Base-by-base conservation (phyloP, 2,329 filamentous ascomycete genomes). In the Trichoderma guizhouense region DNA sequence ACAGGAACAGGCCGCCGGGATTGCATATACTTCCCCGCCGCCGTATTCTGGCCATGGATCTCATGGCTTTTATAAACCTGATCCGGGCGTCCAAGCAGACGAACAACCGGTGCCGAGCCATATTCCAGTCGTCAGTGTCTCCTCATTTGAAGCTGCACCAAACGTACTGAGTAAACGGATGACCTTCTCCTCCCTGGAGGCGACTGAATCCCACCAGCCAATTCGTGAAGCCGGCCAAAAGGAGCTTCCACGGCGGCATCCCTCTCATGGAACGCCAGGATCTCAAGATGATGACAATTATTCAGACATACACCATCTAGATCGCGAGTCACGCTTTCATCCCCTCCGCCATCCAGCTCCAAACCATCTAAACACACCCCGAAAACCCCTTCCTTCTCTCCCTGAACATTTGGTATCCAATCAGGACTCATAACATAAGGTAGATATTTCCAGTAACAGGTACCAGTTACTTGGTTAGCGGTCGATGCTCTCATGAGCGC, bases 341-440 rank as follows among this genome's bases (percentile, higher is more conserved):
- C 21, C 55, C 5, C 67, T 53, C 24, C 72, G 66, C 26, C 36
- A 68, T 12, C 36, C 63, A 24, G 64, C 53, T 61, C 26, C 39
- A 8, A 51, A 39, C 26, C 75, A 76, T 61, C 39, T 30, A 7
- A 74, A 71, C 11, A 77, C 75, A 28, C 74, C 78, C 14, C 80
- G 83, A 47, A 86, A 86, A 72, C 84, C 84, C 3, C 76, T 86
- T 2, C 84, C 76, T 8, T 76, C 75, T 34, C 74, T 77, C 8
- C 75, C 75, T 7, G 75, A 77, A 65, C 73, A 77, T 39, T 70
- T 73, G 57, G 66, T 51, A 30, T 51, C 67, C 11, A 18, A 15
- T 28, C 67, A 69, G 39, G 57, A 69, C 21, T 32, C 39, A 61
- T 69, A 28, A 51, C 2, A 28, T n/a, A 43, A 30, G 57, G 18